Base-by-base conservation (phyloP, 2,329 filamentous ascomycete species). In the Lachnellula arida region DNA sequence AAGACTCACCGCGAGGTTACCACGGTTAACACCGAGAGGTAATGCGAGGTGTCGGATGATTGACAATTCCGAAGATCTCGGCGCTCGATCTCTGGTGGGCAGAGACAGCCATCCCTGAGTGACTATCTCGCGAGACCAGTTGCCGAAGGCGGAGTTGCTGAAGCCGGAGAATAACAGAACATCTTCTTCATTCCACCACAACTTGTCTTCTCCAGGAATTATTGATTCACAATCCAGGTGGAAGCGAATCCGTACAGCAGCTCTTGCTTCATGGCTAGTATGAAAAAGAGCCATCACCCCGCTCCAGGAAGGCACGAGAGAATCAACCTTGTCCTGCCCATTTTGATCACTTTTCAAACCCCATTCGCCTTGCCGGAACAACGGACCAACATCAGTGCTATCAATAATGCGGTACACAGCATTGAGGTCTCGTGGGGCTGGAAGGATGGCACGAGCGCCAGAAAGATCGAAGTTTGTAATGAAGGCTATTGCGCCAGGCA, bases 381-480 rank as follows among this genome's bases (percentile, higher is more conserved):
- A 32, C 3, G 4, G 3, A 4, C 3, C 28, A 32, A 11, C 9
- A 32, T 3, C 9, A 32, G 9, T 32, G 8, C 28, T 32, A 8
- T 32, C 25, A 28, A 28, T 32, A 32, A 32, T 32, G 28, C 9
- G 9, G 28, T 32, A 32, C 9, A 9, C 28, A 32, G 28, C 34
- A n/a, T 54, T 54, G n/a, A 48, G 35, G n/a, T 51, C 47, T 35
- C 47, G 32, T 7, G 37, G 32, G 15, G 37, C 34, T 17, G 55
- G 49, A 12, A 58, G 28, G 35, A 58, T 49, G 3, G 55, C 55
- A 22, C 49, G 52, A 19, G 51, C 42, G n/a, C 46, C 22, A 25
- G 11, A 15, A 15, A 58, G 44, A 42, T 58, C 44, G 37, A 48
- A 51, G n/a, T 54, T 44, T 2, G 54, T n/a, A 23, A 54, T 43